Evolutionary conservation across 148 eudicot species (phyloP), one percentile per base, ranked within the genome.

Genomic region (Limonium bicolor): DNA sequence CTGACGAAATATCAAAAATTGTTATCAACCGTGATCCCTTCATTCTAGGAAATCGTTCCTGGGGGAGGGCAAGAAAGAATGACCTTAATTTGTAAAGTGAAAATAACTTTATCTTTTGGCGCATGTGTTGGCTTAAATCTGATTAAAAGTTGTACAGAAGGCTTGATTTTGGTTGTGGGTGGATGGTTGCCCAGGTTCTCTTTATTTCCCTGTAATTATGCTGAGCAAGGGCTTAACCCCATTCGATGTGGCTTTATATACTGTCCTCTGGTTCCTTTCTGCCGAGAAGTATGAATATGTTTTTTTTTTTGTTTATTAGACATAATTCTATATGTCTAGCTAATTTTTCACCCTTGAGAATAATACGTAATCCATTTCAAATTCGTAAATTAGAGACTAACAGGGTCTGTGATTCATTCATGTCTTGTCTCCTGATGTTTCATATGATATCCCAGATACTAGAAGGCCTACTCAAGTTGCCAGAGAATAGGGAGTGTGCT

Each of bases 401-500:
- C 17, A 13, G 3, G 38, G 18, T 3, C 22, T 9, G 2, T 9
- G 25, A 21, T 6, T 43, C 27, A 20, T 7, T 20, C 16, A 10
- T 35, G 38, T n/a, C 27, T 5, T 24, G 27, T 13, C 8, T n/a
- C 24, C 27, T 42, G 14, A 1, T 24, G 0, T 14, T 25, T 43
- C 9, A 13, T 28, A 7, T 21, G 11, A 26, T 55, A 17, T 26
- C 63, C 41, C 70, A 82, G 93, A 69, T 74, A 39, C 51, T 82
- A 30, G 93, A 82, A 49, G 76, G 66, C 47, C 76, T 82, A 33
- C 67, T 82, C 11, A 82, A 67, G 51, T 56, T 77, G 47, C 79
- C 79, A 48, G 93, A 82, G 32, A 82, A 82, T 40, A 66, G 67
- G 64, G 79, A 74, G 47, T 82, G 93, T 56, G 93, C 93, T 19